These are phyloP conservation scores for Tylopilus vinaceipallidus DNA, from an alignment of 768 basidiomycete genomes.

Conservation along the genomic window DNA sequence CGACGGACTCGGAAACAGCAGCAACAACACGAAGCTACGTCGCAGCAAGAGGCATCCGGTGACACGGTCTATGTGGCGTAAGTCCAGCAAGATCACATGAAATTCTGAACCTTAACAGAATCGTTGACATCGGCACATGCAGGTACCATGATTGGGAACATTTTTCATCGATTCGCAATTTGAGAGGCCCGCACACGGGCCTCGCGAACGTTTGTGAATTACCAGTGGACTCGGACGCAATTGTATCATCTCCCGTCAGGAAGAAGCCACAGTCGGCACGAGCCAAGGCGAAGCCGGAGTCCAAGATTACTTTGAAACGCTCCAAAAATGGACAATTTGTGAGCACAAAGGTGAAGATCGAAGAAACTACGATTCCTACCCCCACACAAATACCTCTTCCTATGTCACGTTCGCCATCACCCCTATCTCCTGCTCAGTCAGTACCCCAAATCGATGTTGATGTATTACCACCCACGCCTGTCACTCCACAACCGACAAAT, in stretches of 20 bases:
- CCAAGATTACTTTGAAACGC: constrained; percentile 17
- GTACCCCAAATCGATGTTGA: constrained; percentile 26
- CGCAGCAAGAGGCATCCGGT: constrained; percentile 20
- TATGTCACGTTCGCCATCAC: constrained; percentile 38
- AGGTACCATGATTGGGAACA: constrained; percentile 96
- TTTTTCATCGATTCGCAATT: constrained; percentile 89
- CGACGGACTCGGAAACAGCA: constrained; percentile 43
- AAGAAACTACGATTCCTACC: constrained; percentile 20
- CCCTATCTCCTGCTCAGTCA: constrained; percentile 28
- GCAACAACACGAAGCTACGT: constrained; percentile 25
- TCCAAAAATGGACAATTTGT: constrained; percentile 26
- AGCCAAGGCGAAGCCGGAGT: constrained; percentile 25
- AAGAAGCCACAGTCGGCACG: constrained; percentile 36
- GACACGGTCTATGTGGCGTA: constrained; percentile 82
- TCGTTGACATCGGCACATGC: constrained; percentile 12
- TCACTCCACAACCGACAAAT: constrained; percentile 15
- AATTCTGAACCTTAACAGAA: background rate
- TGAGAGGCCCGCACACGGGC: constrained; percentile 79
- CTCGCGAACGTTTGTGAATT: constrained; percentile 62
- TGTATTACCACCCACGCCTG: constrained; percentile 27
- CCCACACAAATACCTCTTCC: constrained; percentile 38
- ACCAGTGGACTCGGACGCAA: constrained; percentile 30
- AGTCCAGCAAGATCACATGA: constrained; percentile 35
- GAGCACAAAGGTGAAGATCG: constrained; percentile 21
- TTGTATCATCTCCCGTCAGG: constrained; percentile 32